Base-by-base conservation (phyloP, 306 rosid genomes). In the Crotalaria pallida region DNA sequence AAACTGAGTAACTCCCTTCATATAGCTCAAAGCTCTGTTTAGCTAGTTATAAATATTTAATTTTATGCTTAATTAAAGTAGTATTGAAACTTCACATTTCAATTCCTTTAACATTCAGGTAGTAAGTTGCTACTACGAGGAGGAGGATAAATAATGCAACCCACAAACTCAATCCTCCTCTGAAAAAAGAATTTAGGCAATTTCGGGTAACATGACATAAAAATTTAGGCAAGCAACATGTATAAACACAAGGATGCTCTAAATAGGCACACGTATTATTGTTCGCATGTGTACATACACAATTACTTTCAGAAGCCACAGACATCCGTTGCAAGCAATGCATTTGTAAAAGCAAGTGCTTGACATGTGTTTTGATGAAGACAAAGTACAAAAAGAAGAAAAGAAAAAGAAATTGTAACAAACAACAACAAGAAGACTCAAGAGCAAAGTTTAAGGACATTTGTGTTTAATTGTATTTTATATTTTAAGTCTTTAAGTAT, bases 131-230 rank as follows among this genome's bases (percentile, higher is more conserved):
- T 66, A 85, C 18, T 17, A 92, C 90, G 13, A 90, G 75, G 38
- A 93, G 71, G 77, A 90, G 60, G 60, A 88, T 77, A 34, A 93
- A 40, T 77, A 88, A 12, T 29, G 85, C 69, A 58, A 88, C 44
- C 98, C 94, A 90, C 58, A 90, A 72, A 89, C 71, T 84, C 77
- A 62, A 27, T 65, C 86, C 91, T 73, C 91, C 98, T 90, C n/a
- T n/a, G n/a, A n/a, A n/a, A 85, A 12, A 64, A 63, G 26, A 65
- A 9, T 10, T 38, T 38, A 10, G 44, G 44, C 51, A 49, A 9
- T 21, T 49, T 13, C 38, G 8, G n/a, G n/a, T n/a, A n/a, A n/a
- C n/a, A n/a, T n/a, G n/a, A n/a, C n/a, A n/a, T n/a, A n/a, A n/a
- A n/a, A n/a, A n/a, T n/a, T n/a, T n/a, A n/a, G n/a, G n/a, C n/a